Evolutionary conservation across 768 basidiomycete species (phyloP).

Genomic region (Dacryopinax spathularia): DNA sequence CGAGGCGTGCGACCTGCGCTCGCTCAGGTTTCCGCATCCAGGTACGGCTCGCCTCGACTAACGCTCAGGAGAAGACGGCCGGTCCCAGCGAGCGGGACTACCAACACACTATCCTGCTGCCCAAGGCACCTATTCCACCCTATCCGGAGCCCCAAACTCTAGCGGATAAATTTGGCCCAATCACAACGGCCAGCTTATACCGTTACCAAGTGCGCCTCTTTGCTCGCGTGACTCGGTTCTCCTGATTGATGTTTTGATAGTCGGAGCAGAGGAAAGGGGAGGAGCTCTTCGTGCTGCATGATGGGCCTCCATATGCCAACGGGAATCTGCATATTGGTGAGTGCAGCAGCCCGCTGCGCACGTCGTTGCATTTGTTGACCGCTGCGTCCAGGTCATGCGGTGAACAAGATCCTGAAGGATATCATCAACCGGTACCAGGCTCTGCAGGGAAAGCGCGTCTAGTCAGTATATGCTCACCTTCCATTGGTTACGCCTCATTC

Average conservation of each 20-base stretch:
- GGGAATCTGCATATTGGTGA: constrained; percentile 89
- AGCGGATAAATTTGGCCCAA: constrained; percentile 41
- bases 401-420: constrained; percentile 95
- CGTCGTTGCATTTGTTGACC: neutral
- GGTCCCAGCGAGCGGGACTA: constrained; percentile 21
- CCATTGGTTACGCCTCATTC: neutral
- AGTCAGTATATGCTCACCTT: constrained; percentile 39
- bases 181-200: constrained; percentile 65
- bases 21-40: neutral
- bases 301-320: constrained; percentile 96
- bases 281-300: constrained; percentile 65
- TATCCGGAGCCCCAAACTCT: constrained; percentile 50
- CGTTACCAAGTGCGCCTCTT: constrained; percentile 26
- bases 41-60: neutral
- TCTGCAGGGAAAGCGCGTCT: constrained; percentile 57
- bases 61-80: neutral
- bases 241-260: constrained; percentile 26
- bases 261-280: constrained; percentile 49
- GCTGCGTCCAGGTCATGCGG: constrained; percentile 57
- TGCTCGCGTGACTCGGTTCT: neutral
- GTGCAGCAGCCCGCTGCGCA: constrained; percentile 8
- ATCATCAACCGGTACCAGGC: constrained; percentile 85
- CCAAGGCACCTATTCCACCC: constrained; percentile 66
- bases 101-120: constrained; percentile 57
- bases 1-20: neutral